Evolutionary conservation across 805 yeast genomes (phyloP), one percentile per base, ranked within the genome.

Genomic region (Teunomyces panamensis): DNA sequence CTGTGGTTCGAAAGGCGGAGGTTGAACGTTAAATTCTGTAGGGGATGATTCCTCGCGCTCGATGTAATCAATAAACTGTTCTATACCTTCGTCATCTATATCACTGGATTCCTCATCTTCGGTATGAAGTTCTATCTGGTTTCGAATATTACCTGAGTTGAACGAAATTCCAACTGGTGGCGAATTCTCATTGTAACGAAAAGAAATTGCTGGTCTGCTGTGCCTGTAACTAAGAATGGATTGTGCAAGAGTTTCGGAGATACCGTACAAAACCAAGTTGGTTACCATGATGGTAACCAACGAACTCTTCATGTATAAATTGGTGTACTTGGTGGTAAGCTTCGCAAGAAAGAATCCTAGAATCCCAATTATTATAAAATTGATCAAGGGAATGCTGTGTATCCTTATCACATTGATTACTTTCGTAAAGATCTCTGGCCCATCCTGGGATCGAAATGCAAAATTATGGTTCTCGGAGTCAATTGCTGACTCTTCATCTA

Each of bases 231-330:
- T 50, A 24, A 68, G 59, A 3, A 89, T 71, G 2, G 86, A 77
- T 64, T 92, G 98, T 0, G 98, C 98, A 52, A 91, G 62, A 0
- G 91, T 81, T 62, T 92, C 98, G 0, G 97, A 90, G n/a, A 89
- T 82, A 0, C 96, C 97, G 63, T 83, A 88, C 4, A 92, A 71
- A 4, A 91, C 82, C 27, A 87, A 67, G 59, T 92, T 92, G 1
- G 97, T 85, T 20, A 84, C 79, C 49, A 89, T 79, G 32, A 90
- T 87, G 11, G 97, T 89, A n/a, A 85, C 63, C 28, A 89, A 65
- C 1, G 94, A 83, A 42, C 82, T 80, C 48, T 69, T 74, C 50
- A 78, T 77, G 63, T 90, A 90, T 47, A 85, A 59, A 7, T 69
- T 71, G 44, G 81, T 81, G 58, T 85, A 86, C 44, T 75, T 73